Evolutionary conservation across 2,329 filamentous ascomycete genomes (phyloP), one percentile per base, ranked within the genome.

Genomic region (Verticillium zaregamsianum): DNA sequence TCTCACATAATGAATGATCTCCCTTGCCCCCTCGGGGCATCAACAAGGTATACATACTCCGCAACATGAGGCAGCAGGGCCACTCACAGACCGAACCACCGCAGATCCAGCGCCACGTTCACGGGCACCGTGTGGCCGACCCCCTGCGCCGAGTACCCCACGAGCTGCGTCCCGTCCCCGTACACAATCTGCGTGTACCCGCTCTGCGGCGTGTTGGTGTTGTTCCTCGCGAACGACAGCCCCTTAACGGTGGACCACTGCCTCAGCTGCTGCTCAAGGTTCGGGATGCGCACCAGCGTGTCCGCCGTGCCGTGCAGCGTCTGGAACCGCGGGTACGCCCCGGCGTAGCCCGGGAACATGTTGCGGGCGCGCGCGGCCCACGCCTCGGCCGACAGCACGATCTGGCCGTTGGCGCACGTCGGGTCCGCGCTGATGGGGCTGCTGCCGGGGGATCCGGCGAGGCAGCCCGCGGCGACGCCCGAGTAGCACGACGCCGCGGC

Each of bases 361-460:
- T 62, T 70, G 17, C 76, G 70, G 15, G 75, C 79, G 23, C 77
- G 70, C 58, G 77, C 73, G 5, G 76, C 77, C 81, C 80, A 83
- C 59, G 77, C 69, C 61, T 74, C 68, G 0, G 76, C 71, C 0
- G 77, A 76, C 20, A 74, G 74, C 54, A 71, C 70, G 60, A 72
- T 66, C 31, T 76, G 69, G 2, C 79, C 79, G 17, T 72, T 69
- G 0, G 79, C 76, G 67, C 81, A 84, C 3, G 72, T 73, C 12
- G 64, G 62, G 33, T 72, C 69, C 3, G 74, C 69, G 17, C 64
- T 63, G 59, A 62, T 59, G 37, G 65, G 67, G 33, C 63, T 69
- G 3, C 64, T 61, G 14, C 61, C 63, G 9, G 66, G 63, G 3
- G 62, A 66, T 8, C 64, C 68, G 12, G 65, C 66, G 45, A 68